A percentile compares a stretch with the other conserved stretches of the same genome.
phyloP scores from a whole-genome alignment of 2,329 filamentous ascomycete genomes.

The Cladophialophora yegresii region DNA sequence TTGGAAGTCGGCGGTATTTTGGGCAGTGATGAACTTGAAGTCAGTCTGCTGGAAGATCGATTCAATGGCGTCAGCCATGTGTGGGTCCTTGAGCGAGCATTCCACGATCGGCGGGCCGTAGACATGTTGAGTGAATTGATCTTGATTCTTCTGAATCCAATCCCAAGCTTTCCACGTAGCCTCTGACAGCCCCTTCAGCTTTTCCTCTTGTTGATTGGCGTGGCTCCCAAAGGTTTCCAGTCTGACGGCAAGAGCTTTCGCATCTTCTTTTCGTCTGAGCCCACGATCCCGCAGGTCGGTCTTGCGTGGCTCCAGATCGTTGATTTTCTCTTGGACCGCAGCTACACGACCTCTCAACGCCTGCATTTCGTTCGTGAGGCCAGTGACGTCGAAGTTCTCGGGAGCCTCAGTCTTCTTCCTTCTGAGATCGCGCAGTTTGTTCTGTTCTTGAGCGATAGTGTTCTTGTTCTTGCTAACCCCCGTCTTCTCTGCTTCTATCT shows the following conservation, averaged over 20 bases:
- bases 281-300: constrained; percentile 46
- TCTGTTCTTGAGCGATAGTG: constrained; percentile 55
- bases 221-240: constrained; percentile 68
- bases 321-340: constrained; percentile 46
- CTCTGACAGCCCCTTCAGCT: constrained; percentile 61
- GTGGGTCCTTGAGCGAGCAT: constrained; percentile 74
- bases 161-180: constrained; percentile 73
- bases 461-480: constrained; percentile 55
- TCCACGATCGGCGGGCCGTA: constrained; percentile 78
- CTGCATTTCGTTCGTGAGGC: constrained; percentile 28
- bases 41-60: constrained; percentile 57
- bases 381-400: constrained; percentile 61
- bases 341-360: constrained; percentile 32
- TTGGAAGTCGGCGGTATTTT: constrained; percentile 72
- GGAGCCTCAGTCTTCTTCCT: constrained; percentile 64
- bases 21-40: constrained; percentile 68
- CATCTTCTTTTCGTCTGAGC: constrained; percentile 42
- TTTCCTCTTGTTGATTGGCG: constrained; percentile 69
- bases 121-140: constrained; percentile 71
- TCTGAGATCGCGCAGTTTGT: constrained; percentile 64
- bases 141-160: constrained; percentile 75
- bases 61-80: constrained; percentile 65
- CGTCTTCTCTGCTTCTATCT: constrained; percentile 56
- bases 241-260: constrained; percentile 51
- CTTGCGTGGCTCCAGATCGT: constrained; percentile 25